Conservation (phyloP, 345 rosid genomes). For the Schrenkiella parvula region DNA sequence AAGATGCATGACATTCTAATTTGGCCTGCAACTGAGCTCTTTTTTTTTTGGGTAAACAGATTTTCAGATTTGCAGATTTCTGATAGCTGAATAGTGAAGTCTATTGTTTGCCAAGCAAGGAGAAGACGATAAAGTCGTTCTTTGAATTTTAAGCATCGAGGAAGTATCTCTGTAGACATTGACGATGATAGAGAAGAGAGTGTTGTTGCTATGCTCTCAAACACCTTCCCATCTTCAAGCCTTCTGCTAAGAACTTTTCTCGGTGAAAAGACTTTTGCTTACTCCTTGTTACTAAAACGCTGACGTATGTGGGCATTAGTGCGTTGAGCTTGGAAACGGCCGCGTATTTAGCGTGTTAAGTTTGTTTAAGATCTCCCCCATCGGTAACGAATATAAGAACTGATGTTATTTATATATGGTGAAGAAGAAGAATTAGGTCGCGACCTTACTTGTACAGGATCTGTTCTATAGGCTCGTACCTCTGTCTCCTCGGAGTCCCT, state of each 20-base stretch:
- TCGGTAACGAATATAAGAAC: background rate
- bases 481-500: background rate
- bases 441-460: slow-evolving; percentile 21
- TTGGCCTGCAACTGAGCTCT: too few species aligned
- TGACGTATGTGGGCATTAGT: background rate
- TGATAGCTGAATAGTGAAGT: too few species aligned
- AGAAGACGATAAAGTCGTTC: too few species aligned
- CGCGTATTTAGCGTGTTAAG: background rate
- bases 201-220: slow-evolving; percentile 42
- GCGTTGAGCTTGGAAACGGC: background rate
- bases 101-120: too few species aligned
- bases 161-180: slow-evolving; percentile 44
- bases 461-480: slow-evolving; percentile 2
- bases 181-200: slow-evolving; percentile 26
- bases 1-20: too few species aligned
- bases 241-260: slow-evolving; percentile 42
- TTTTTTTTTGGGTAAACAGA: too few species aligned
- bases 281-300: slow-evolving; percentile 47
- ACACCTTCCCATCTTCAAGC: slow-evolving; percentile 42
- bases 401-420: background rate
- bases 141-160: too few species aligned
- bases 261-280: slow-evolving; percentile 47
- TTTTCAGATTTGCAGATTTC: too few species aligned
- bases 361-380: background rate
- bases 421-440: rapidly evolving